Evolutionary conservation across 225 moss, liverwort and hornwort genomes (phyloP).

Genomic region (Polytrichum commune): DNA sequence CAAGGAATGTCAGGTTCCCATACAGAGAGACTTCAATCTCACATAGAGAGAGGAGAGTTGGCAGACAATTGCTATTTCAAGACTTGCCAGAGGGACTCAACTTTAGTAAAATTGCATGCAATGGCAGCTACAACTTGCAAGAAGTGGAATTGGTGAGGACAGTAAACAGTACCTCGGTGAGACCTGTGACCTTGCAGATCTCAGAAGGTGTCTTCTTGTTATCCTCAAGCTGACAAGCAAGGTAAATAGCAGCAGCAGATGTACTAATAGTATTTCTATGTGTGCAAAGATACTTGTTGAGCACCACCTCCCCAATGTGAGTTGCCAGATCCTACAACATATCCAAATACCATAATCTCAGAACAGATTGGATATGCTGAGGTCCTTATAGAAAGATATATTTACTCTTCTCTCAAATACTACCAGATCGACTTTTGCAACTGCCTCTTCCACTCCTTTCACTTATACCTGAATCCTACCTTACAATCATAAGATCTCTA

Average conservation of each 20-base stretch:
- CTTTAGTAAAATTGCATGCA: neutral
- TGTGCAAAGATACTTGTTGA: slow-evolving; percentile 61
- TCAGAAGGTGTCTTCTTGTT: slow-evolving; percentile 63
- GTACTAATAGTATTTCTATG: slow-evolving; percentile 59
- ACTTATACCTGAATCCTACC: no score
- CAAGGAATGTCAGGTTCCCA: no score
- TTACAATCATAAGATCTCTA: no score
- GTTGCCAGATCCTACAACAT: slow-evolving; percentile 49
- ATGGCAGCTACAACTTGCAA: no score
- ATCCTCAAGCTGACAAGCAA: slow-evolving; percentile 61
- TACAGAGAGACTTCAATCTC: no score
- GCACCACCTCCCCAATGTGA: slow-evolving; percentile 61
- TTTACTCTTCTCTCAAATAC: no score
- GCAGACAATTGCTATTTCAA: neutral
- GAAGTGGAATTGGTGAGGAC: neutral
- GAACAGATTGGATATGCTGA: neutral
- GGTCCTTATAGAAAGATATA: no score
- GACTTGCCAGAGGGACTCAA: neutral
- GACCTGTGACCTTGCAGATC: slow-evolving; percentile 63
- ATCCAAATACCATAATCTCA: neutral
- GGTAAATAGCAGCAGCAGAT: slow-evolving; percentile 65
- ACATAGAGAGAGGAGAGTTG: neutral
- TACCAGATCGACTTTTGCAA: no score
- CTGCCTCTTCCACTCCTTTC: no score
- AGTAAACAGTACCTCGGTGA: slow-evolving; percentile 42